Evolutionary conservation across 2,329 filamentous ascomycete species (phyloP).

Genomic region (Colletotrichum destructivum): DNA sequence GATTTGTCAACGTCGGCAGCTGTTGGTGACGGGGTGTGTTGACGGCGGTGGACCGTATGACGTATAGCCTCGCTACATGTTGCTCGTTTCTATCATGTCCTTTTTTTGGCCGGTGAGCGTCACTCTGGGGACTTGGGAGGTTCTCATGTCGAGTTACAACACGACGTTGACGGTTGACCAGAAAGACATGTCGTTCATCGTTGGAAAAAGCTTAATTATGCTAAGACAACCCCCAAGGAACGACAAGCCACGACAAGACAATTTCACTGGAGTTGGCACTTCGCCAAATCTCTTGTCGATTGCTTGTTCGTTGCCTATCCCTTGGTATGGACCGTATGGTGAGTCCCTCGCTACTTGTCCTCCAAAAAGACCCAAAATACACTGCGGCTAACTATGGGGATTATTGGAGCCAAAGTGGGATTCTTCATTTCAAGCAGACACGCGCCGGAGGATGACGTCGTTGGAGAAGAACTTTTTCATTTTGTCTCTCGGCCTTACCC

Average conservation of each 20-base stretch:
- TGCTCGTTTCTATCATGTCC: background rate
- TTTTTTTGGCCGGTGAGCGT: too few relatives aligned
- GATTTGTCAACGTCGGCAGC: conserved; percentile 41
- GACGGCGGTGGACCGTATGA: conserved; percentile 32
- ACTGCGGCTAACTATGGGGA: conserved; percentile 27
- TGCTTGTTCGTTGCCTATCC: conserved; percentile 28
- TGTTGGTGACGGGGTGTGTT: conserved; percentile 34
- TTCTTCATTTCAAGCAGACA: background rate
- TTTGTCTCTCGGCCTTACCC: conserved; percentile 7
- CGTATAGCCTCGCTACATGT: conserved; percentile 22
- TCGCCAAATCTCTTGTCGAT: conserved; percentile 34
- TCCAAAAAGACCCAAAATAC: background rate
- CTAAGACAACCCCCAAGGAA: conserved; percentile 23
- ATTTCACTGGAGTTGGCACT: conserved; percentile 10
- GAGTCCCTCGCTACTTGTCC: background rate
- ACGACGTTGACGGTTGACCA: background rate
- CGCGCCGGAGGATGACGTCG: conserved; percentile 28
- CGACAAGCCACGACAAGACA: conserved; percentile 23
- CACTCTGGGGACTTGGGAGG: background rate
- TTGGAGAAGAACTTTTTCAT: background rate
- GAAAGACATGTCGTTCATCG: conserved; percentile 1
- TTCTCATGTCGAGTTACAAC: background rate
- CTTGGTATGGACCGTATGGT: conserved; percentile 6
- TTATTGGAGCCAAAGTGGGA: conserved; percentile 13
- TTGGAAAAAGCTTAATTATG: conserved; percentile 29